Evolutionary conservation across 1,139 yeast species (phyloP).

Genomic region (Candida glucosophila): DNA sequence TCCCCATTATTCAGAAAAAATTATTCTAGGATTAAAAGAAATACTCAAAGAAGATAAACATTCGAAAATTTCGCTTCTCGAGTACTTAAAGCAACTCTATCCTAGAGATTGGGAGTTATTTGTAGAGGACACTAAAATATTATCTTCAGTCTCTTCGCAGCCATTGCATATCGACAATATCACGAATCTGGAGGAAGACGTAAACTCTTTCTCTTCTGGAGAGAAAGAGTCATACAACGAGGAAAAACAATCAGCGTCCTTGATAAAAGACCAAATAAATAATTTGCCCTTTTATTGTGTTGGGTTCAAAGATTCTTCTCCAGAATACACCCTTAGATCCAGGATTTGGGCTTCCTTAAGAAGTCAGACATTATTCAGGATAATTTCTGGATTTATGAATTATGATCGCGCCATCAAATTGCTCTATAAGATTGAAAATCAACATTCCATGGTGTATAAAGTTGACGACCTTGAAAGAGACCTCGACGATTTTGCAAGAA

Average conservation of each 20-base stretch:
- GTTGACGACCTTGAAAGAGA: constrained; percentile 10
- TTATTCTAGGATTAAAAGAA: constrained; percentile 37
- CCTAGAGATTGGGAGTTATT: constrained; percentile 45
- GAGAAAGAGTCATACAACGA: constrained; percentile 9
- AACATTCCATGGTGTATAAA: constrained; percentile 7
- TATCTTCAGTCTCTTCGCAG: constrained; percentile 20
- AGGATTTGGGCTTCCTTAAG: constrained; percentile 52
- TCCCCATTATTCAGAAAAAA: constrained; percentile 46
- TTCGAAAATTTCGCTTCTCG: constrained; percentile 42
- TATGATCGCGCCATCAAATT: constrained; percentile 45
- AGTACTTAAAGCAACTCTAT: constrained; percentile 42
- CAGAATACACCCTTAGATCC: constrained; percentile 44
- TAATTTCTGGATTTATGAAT: constrained; percentile 51
- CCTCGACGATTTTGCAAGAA: constrained; percentile 17
- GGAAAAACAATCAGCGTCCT: constrained; percentile 4
- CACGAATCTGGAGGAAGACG: constrained; percentile 1
- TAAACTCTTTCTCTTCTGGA: constrained; percentile 8
- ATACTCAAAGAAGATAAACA: constrained; percentile 38
- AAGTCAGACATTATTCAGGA: constrained; percentile 46
- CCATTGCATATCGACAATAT: constrained; percentile 2
- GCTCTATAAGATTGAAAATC: constrained; percentile 36
- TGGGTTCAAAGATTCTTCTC: constrained; percentile 47
- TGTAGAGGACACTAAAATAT: constrained; percentile 40
- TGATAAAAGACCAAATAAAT: constrained; percentile 9
- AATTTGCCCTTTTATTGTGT: constrained; percentile 40